Evolutionary conservation across 352 stramenopile species (phyloP).

Genomic region (Paralagenidium karlingii): DNA sequence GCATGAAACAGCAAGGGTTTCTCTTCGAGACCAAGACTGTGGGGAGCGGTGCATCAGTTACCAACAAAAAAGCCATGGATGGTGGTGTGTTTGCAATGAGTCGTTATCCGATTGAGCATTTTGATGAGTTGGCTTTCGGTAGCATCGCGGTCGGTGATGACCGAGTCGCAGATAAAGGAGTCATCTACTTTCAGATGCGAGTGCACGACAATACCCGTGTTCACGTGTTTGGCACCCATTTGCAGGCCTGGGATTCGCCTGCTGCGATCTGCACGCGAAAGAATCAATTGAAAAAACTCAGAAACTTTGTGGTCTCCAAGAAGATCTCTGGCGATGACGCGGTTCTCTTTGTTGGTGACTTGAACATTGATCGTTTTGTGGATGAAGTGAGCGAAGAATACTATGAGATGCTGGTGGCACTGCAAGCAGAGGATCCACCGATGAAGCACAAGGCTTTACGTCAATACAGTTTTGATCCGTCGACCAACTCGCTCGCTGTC

Average conservation of each 20-base stretch:
- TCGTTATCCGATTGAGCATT: constrained; percentile 34
- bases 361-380: constrained; percentile 27
- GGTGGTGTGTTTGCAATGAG: constrained; percentile 61
- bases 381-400: constrained; percentile 18
- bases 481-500: constrained; percentile 40
- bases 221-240: constrained; percentile 47
- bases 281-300: constrained; percentile 26
- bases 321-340: constrained; percentile 25
- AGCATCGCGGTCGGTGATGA: constrained; percentile 36
- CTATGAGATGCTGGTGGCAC: constrained; percentile 24
- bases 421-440: constrained; percentile 20
- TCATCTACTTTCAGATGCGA: constrained; percentile 42
- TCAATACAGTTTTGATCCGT: constrained; percentile 47
- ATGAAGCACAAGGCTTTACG: constrained; percentile 16
- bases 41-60: constrained; percentile 23
- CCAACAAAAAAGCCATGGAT: constrained; percentile 47
- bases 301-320: constrained; percentile 33
- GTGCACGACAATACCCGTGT: constrained; percentile 16
- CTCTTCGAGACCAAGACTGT: constrained; percentile 60
- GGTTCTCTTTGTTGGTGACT: constrained; percentile 39
- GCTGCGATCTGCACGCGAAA: constrained; percentile 21
- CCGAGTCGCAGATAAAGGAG: constrained; percentile 48
- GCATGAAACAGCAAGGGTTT: constrained; percentile 53
- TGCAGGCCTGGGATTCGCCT: constrained; percentile 52
- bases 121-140: constrained; percentile 47